Evolutionary conservation across 257 asterid genomes (phyloP).

Genomic region (Forsythia viridissima): DNA sequence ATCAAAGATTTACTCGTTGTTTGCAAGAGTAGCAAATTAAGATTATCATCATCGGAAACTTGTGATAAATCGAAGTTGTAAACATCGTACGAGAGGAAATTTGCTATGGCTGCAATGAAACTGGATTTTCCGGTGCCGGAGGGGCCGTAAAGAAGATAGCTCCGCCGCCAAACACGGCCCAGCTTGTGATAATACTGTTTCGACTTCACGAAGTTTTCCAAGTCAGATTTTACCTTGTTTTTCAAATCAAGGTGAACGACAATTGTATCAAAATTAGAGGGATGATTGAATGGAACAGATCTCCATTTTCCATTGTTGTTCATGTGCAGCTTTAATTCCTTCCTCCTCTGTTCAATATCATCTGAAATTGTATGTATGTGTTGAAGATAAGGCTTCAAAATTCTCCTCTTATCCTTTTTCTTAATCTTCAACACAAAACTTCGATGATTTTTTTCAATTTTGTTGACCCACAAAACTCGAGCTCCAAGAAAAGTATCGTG

Average conservation of each 20-base stretch:
- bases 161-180: conserved; percentile 35
- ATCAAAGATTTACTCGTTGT: conserved; percentile 25
- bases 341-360: conserved; percentile 47
- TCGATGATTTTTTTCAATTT: conserved; percentile 23
- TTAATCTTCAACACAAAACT: conserved; percentile 45
- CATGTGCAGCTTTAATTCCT: conserved; percentile 40
- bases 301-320: conserved; percentile 50
- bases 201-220: conserved; percentile 31
- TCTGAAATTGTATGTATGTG: conserved; percentile 57
- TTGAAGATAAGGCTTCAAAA: conserved; percentile 62
- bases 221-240: conserved; percentile 26
- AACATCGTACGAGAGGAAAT: conserved; percentile 25
- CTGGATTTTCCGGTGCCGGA: conserved; percentile 36
- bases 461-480: conserved; percentile 48
- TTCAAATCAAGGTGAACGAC: conserved; percentile 30
- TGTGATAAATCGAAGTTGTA: conserved; percentile 25
- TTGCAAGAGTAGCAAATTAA: conserved; percentile 27
- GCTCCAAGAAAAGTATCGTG: conserved; percentile 64
- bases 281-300: conserved; percentile 56
- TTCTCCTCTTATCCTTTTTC: conserved; percentile 57
- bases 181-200: conserved; percentile 30
- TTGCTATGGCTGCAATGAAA: conserved; percentile 31
- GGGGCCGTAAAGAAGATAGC: conserved; percentile 33
- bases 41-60: conserved; percentile 24
- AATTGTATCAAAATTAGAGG: conserved; percentile 31